Evolutionary conservation across 805 yeast species (phyloP).

Genomic region (Teunomyces cretensis): DNA sequence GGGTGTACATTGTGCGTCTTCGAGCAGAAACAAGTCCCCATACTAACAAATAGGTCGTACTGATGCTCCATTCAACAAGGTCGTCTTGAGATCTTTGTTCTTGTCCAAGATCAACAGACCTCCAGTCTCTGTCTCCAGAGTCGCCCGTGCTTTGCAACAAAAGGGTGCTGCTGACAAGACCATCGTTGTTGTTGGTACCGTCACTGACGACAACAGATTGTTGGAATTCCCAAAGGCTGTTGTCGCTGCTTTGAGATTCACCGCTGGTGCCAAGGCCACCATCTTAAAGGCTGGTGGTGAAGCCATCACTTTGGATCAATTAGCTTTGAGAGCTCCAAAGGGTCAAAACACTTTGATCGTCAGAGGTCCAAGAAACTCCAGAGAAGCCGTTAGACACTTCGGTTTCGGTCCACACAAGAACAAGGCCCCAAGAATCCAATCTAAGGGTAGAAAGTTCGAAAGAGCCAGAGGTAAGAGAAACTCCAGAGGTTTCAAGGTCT

Average conservation of each 20-base stretch:
- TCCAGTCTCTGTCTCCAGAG: conserved; percentile 95
- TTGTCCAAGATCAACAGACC: conserved; percentile 99
- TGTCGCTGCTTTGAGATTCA: conserved; percentile 98
- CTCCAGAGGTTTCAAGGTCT: conserved; percentile 99
- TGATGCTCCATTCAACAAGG: conserved; percentile 98
- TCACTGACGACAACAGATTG: conserved; percentile 96
- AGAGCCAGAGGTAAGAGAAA: conserved; percentile 99
- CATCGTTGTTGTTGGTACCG: conserved; percentile 98
- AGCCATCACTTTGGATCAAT: conserved; percentile 98
- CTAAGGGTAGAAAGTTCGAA: conserved; percentile 99
- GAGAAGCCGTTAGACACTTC: conserved; percentile 99
- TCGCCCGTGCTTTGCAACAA: conserved; percentile 79
- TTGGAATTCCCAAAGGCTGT: conserved; percentile 94
- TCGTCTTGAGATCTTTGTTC: conserved; percentile 90
- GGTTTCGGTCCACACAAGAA: conserved; percentile 99
- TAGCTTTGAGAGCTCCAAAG: conserved; percentile 98
- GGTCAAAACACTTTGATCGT: conserved; percentile 97
- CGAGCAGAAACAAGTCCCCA: conserved; percentile 42
- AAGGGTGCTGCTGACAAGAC: conserved; percentile 85
- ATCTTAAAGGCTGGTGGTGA: conserved; percentile 99
- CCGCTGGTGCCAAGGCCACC: conserved; percentile 98
- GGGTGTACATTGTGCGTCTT: conserved; percentile 31
- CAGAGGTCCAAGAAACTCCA: conserved; percentile 98
- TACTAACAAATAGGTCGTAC: conserved; percentile 79
- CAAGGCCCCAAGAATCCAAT: conserved; percentile 98